Conservation (phyloP, 148 eudicot species). For the Spergularia bocconei region DNA sequence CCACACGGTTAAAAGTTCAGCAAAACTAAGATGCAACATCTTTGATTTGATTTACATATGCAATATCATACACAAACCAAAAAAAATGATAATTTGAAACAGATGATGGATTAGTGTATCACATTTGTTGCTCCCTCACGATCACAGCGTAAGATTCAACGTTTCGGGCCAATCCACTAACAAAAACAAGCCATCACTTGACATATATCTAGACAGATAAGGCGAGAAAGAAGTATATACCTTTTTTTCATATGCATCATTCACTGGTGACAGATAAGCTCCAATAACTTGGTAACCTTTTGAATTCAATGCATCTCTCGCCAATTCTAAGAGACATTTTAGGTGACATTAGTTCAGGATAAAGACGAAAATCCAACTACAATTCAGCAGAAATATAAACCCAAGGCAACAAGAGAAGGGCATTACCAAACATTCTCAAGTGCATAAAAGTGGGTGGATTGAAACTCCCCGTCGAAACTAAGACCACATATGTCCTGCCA, state of each 20-base stretch:
- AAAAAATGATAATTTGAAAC: too few relatives aligned
- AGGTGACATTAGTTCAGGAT: constrained; percentile 5
- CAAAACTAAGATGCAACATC: neutral
- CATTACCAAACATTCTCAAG: constrained; percentile 80
- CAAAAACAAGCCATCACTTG: neutral
- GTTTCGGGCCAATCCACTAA: neutral
- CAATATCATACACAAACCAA: too few relatives aligned
- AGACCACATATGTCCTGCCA: constrained; percentile 51
- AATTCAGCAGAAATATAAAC: neutral
- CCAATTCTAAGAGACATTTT: constrained; percentile 56
- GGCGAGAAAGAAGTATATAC: constrained; percentile 31
- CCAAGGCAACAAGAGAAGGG: constrained; percentile 2
- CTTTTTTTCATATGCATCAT: constrained; percentile 86
- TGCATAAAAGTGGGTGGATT: constrained; percentile 98
- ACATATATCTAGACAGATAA: neutral
- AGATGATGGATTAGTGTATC: neutral
- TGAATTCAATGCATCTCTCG: constrained; percentile 72
- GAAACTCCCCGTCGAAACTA: constrained; percentile 85
- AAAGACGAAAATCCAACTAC: neutral
- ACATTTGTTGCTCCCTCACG: neutral
- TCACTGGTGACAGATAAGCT: constrained; percentile 96
- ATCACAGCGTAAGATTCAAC: neutral
- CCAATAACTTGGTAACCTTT: constrained; percentile 81
- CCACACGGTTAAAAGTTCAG: neutral
- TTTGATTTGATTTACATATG: neutral